Conservation (phyloP, 2,329 filamentous ascomycete species). For the Pseudocercospora musae region DNA sequence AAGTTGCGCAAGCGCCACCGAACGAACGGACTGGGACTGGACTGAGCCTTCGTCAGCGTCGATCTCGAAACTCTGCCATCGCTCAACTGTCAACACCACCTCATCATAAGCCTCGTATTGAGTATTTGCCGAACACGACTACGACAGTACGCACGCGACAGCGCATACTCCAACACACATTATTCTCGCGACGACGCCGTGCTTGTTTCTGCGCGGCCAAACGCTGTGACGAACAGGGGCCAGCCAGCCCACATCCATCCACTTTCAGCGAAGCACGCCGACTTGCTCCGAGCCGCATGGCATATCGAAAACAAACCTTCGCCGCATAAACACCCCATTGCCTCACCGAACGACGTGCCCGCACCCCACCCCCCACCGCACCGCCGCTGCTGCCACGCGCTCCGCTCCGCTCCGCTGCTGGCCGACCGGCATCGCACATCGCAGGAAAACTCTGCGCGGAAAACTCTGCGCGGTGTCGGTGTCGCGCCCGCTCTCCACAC, state of each 20-base stretch:
- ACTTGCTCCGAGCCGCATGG: constrained; percentile 14
- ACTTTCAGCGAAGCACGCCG: constrained; percentile 4
- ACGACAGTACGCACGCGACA: not conserved
- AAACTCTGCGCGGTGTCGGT: constrained; percentile 4
- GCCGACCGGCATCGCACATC: constrained; percentile 4
- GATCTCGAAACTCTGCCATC: not conserved
- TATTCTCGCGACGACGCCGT: not conserved
- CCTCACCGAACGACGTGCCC: not conserved
- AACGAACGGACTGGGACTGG: not conserved
- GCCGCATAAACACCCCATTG: constrained; percentile 3
- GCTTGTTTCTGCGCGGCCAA: not conserved
- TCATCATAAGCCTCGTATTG: not conserved
- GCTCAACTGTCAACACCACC: not conserved
- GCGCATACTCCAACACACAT: not conserved
- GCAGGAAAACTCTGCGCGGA: constrained; percentile 2
- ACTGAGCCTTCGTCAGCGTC: not conserved
- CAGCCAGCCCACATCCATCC: not conserved
- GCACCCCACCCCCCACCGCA: too few relatives aligned
- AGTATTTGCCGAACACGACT: not conserved
- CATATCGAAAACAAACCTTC: constrained; percentile 4
- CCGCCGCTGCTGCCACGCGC: constrained; percentile 3
- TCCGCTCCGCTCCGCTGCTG: constrained; percentile 11
- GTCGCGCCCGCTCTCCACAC: not conserved
- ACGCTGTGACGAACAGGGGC: not conserved
- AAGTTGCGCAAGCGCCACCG: not conserved